phyloP scores from a whole-genome alignment of 2,329 filamentous ascomycete genomes.

The Beauveria caledonica region DNA sequence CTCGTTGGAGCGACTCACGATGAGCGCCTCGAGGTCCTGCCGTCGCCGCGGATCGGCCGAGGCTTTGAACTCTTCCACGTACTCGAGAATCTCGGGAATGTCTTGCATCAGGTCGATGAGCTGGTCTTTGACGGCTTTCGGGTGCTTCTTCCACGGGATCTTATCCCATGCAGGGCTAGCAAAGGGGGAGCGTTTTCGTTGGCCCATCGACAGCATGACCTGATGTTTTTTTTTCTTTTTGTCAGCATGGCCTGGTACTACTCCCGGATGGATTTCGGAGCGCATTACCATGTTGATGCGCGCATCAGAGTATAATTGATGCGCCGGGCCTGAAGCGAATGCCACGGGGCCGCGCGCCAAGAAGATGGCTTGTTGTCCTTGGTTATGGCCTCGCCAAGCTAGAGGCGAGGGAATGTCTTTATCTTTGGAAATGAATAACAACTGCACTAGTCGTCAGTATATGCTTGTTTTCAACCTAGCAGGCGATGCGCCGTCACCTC shows the following conservation, averaged over 20 bases:
- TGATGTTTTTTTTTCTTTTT: neutral
- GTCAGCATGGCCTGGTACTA: neutral
- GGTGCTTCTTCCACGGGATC: constrained; percentile 22
- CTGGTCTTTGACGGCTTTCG: constrained; percentile 23
- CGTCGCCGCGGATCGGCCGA: constrained; percentile 10
- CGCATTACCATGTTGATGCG: constrained; percentile 17
- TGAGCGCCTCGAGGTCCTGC: constrained; percentile 6
- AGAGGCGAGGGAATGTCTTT: constrained; percentile 11
- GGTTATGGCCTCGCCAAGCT: constrained; percentile 14
- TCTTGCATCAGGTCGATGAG: constrained; percentile 25
- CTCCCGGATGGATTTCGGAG: too few species aligned
- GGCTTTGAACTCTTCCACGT: constrained; percentile 19
- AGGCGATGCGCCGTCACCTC: constrained; percentile 10
- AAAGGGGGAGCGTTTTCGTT: constrained; percentile 18
- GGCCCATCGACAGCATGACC: constrained; percentile 14
- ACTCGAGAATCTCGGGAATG: constrained; percentile 20
- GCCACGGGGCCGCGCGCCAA: constrained; percentile 12
- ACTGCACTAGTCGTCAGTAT: neutral
- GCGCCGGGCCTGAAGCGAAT: constrained; percentile 13
- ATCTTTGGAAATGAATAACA: constrained; percentile 15
- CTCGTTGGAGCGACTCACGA: constrained; percentile 12
- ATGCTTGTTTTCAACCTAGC: neutral
- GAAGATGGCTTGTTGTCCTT: constrained; percentile 15
- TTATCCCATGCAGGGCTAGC: constrained; percentile 24
- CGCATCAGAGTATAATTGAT: constrained; percentile 17